Base-by-base conservation (phyloP, 495 filamentous ascomycete species). In the Neurospora terricola region DNA sequence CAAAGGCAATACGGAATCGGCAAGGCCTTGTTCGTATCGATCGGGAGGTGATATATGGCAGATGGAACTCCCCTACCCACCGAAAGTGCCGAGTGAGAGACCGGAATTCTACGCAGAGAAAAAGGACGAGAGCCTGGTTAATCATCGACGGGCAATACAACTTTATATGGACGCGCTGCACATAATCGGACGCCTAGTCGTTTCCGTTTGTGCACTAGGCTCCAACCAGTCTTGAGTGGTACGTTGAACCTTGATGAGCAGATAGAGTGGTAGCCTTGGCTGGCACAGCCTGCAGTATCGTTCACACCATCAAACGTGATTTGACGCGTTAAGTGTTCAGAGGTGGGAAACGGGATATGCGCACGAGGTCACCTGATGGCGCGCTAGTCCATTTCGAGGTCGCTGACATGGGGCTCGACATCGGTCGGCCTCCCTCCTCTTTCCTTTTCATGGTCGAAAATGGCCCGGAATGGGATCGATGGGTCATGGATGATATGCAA, bases 351-450 rank as follows among this genome's bases (percentile, higher is more conserved):
- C 72, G 70, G 45, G 73, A 72, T 69, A 73, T 38, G 42, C 14
- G 66, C 78, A 45, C 79, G 78, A 30, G 12, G 59, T 78, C 79
- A 80, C 75, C 69, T 80, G 79, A 80, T 39, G 30, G 10, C 3
- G 30, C 45, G 38, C 71, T 76, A 76, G 21, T 30, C 75, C 74
- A 21, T 70, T 75, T 75, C 38, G 42, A 72, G 74, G 1, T n/a
- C 34, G n/a, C 14, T 34, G 54, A 66, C 54, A 18, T 34, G 54
- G 54, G 54, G 23, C 14, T 62, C 48, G 48, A 59, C 10, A 62
- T 62, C 48, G 43, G 48, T 27, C 54, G 54, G 23, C 54, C 23
- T 30, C 54, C 54, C 27, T 66, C 12, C 54, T 66, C 54, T 66
- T 34, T 34, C 54, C 54, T 66, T 62, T 34, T 30, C 54, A 62